These are phyloP conservation scores for Phytopythium ostracodes DNA, from an alignment of 352 stramenopile genomes.

Conservation along the genomic window DNA sequence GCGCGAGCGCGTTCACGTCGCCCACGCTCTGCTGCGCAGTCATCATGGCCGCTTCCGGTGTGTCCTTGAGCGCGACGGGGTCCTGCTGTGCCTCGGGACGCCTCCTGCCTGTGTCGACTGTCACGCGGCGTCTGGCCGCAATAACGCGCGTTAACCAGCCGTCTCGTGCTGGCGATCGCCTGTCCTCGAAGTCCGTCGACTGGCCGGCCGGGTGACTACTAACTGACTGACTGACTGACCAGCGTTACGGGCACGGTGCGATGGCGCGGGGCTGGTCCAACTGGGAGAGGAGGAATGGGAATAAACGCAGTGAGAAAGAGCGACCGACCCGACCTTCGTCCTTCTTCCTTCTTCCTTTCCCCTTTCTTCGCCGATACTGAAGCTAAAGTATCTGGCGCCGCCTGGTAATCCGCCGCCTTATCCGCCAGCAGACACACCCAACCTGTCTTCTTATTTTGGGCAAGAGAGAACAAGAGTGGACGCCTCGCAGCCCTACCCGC, in stretches of 20 bases:
- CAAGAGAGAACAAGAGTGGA: neutral
- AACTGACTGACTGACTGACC: neutral
- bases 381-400: neutral
- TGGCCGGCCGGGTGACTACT: neutral
- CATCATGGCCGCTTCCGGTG: conserved; percentile 38
- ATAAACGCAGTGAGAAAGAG: too few species aligned
- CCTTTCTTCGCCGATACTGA: neutral
- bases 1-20: conserved; percentile 37
- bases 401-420: conserved; percentile 1
- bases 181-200: neutral
- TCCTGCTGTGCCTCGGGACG: neutral
- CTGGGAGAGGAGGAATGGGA: neutral
- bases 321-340: too few species aligned
- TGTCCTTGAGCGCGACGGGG: neutral
- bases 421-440: neutral
- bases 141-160: neutral
- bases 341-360: neutral
- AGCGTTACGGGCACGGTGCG: neutral
- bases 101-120: neutral
- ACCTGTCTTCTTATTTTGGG: neutral
- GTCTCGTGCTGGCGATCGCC: conserved; percentile 1
- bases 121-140: neutral
- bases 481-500: neutral
- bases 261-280: neutral
- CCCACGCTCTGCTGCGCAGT: conserved; percentile 48